Base-by-base conservation (phyloP, 495 filamentous ascomycete species). In the Xylaria acuta region DNA sequence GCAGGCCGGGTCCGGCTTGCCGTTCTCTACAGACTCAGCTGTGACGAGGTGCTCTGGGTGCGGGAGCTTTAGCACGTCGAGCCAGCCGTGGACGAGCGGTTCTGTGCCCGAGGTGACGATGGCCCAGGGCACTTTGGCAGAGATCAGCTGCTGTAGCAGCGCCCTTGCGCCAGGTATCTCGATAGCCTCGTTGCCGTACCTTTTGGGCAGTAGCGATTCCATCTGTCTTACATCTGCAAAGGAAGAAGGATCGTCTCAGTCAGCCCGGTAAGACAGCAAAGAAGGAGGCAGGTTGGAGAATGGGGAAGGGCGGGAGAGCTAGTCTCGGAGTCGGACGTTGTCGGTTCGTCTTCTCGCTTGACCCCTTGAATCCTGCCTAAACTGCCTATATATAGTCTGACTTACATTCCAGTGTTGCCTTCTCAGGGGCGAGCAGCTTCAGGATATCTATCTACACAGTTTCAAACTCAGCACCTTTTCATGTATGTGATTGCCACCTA, bases 391-490 rank as follows among this genome's bases (percentile, higher is more conserved):
- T 71, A 49, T 47, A 64, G 67, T 67, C n/a, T 68, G 14, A 40
- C 93, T 80, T 81, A 95, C 93, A 97, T 66, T 97, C 94, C 93
- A 92, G 93, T 75, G 92, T 97, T 45, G 96, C 96, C 78, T 92
- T 92, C 72, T 87, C 88, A 73, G 91, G 88, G 77, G 93, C 91
- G 69, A 97, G 90, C 30, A 94, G 76, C 75, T 86, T 86, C 40
- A 72, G 60, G 6, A 47, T 66, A 40, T 72, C 70, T 72, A 72
- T 72, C 70, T 72, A 27, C 22, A 41, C 49, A 20, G 51, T 32
- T 43, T n/a, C 8, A 47, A 11, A 38, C 27, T 72, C 63, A 72
- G 70, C 3, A 25, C 7, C 11, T 64, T 40, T 36, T 40, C 12
- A 41, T 18, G 14, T 38, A 22, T 18, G 22, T 60, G 22, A 51